phyloP scores from a whole-genome alignment of 805 yeast species.

The Scheffersomyces stipitis region DNA sequence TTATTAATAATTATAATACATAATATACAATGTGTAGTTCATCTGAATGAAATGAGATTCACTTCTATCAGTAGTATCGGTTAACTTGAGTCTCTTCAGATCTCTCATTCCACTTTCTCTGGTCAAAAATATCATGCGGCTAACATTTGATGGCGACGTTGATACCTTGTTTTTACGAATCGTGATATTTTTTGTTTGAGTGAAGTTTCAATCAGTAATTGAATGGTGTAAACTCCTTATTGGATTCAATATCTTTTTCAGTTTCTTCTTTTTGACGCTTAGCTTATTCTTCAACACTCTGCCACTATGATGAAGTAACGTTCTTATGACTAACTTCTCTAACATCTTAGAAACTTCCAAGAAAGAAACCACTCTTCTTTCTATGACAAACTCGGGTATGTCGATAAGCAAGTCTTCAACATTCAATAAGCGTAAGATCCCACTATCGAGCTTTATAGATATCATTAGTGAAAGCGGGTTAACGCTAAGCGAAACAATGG shows the following conservation, averaged over 20 bases:
- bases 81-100: too few relatives aligned
- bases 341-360: constrained; percentile 35
- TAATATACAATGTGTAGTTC: not conserved
- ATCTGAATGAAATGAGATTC: constrained; percentile 1
- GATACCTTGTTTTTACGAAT: too few relatives aligned
- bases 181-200: not conserved
- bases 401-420: constrained; percentile 35
- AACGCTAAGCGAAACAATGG: constrained; percentile 55
- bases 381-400: constrained; percentile 34
- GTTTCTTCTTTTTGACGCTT: constrained; percentile 10
- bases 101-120: too few relatives aligned
- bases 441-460: constrained; percentile 34
- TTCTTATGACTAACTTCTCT: constrained; percentile 30
- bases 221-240: too few relatives aligned
- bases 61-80: too few relatives aligned
- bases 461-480: constrained; percentile 29
- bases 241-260: constrained; percentile 16
- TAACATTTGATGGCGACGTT: too few relatives aligned
- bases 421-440: constrained; percentile 35
- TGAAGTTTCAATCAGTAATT: not conserved
- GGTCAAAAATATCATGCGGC: too few relatives aligned
- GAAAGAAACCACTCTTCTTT: constrained; percentile 29
- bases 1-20: not conserved
- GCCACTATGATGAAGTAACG: constrained; percentile 36
- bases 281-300: constrained; percentile 35